A percentile compares a stretch with the other conserved stretches of the same genome.
phyloP scores from a whole-genome alignment of 768 basidiomycete genomes.

The Tulasnella sp. region DNA sequence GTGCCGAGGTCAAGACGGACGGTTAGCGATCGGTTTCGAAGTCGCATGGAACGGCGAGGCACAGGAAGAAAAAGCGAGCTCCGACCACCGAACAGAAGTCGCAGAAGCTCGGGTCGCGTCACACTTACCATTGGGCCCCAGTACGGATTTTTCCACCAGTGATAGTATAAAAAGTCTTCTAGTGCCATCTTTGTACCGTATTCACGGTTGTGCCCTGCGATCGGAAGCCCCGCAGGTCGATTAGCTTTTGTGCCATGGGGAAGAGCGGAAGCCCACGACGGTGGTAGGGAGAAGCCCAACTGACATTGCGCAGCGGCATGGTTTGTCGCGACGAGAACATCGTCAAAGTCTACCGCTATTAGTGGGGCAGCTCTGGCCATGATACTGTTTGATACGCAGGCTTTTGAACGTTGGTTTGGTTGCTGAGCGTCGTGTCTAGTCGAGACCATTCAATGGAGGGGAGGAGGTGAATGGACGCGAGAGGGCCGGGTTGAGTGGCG shows the following conservation, averaged over 20 bases:
- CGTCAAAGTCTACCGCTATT: slow-evolving; percentile 64
- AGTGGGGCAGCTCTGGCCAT: slow-evolving; percentile 32
- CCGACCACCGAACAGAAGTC: slow-evolving; percentile 2
- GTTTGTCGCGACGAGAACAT: slow-evolving; percentile 66
- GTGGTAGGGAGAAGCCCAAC: background rate
- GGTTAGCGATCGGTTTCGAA: background rate
- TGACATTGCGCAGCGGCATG: slow-evolving; percentile 49
- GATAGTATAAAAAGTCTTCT: slow-evolving; percentile 55
- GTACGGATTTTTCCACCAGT: slow-evolving; percentile 43
- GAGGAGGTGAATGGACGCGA: background rate
- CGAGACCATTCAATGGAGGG: background rate
- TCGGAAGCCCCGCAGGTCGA: background rate
- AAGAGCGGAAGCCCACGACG: background rate
- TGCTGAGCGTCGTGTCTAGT: background rate
- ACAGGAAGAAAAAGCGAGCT: background rate
- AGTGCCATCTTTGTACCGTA: slow-evolving; percentile 56
- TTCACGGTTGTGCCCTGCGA: slow-evolving; percentile 60
- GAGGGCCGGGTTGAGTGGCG: background rate
- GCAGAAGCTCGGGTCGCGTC: slow-evolving; percentile 1
- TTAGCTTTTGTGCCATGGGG: background rate
- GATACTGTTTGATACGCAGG: background rate
- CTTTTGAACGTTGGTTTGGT: background rate
- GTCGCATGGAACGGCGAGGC: background rate
- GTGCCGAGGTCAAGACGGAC: background rate
- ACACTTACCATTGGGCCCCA: slow-evolving; percentile 49